phyloP scores from a whole-genome alignment of 169 alveolate genomes.

The Toxoplasma gondii region DNA sequence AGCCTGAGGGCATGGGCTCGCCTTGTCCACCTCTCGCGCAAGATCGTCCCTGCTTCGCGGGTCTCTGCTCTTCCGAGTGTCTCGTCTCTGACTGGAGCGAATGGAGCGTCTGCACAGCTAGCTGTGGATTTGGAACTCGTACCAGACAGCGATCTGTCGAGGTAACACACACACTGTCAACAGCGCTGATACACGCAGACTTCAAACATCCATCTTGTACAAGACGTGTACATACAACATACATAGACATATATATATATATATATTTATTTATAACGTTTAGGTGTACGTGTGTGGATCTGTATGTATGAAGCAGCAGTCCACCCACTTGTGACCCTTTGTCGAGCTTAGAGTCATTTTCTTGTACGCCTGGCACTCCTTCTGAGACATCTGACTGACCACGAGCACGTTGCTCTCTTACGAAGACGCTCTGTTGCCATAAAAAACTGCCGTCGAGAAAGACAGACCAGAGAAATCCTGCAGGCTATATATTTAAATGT shows the following conservation, averaged over 20 bases:
- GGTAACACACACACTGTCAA: not conserved
- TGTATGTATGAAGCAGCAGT: too few species aligned
- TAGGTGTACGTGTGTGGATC: not conserved
- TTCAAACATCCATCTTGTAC: too few species aligned
- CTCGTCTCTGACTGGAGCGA: slow-evolving; percentile 75
- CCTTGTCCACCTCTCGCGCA: not conserved
- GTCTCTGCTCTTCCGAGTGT: slow-evolving; percentile 67
- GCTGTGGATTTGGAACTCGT: slow-evolving; percentile 74
- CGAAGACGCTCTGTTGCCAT: too few species aligned
- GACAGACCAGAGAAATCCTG: too few species aligned
- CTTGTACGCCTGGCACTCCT: too few species aligned
- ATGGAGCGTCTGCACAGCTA: slow-evolving; percentile 75
- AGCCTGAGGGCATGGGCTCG: not conserved
- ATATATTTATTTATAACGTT: not conserved
- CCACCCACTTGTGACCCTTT: too few species aligned
- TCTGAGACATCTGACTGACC: too few species aligned
- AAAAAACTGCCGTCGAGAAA: too few species aligned
- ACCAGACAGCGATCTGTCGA: slow-evolving; percentile 51
- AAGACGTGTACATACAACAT: too few species aligned
- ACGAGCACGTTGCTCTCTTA: too few species aligned
- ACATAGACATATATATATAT: not conserved
- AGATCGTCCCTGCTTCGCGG: not conserved
- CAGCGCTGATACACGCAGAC: not conserved
- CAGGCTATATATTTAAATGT: not conserved
- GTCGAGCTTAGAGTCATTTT: too few species aligned